These are phyloP conservation scores for Aureobasidium melanogenum DNA, from an alignment of 2,329 filamentous ascomycete species.

Conservation along the genomic window DNA sequence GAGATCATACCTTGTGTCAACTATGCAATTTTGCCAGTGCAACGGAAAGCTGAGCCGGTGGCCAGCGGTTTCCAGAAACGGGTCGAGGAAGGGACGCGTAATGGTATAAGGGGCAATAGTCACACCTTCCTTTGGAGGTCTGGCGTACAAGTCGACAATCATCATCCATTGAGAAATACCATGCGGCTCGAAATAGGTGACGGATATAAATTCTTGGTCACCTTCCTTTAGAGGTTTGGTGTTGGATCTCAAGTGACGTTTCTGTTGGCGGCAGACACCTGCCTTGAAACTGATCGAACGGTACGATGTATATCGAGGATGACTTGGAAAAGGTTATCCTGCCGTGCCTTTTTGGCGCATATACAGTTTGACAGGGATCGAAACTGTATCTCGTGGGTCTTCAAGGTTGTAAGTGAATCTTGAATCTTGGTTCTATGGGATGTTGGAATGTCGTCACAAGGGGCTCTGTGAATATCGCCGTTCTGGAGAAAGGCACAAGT, in stretches of 20 bases:
- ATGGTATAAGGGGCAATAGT: background rate
- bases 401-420: background rate
- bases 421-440: background rate
- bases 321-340: background rate
- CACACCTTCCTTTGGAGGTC: background rate
- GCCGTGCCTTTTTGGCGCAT: background rate
- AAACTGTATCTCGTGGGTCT: background rate
- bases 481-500: background rate
- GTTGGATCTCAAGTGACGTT: background rate
- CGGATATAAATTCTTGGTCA: background rate
- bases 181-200: background rate
- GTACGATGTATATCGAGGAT: background rate
- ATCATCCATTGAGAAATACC: background rate
- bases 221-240: background rate
- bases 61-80: background rate
- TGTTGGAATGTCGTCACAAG: background rate
- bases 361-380: background rate
- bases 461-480: background rate
- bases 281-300: background rate
- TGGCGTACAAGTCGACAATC: background rate
- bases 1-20: background rate
- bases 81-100: background rate
- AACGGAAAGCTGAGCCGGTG: background rate
- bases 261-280: background rate
- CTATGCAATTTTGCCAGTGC: background rate